Evolutionary conservation across 1,139 yeast species (phyloP).

Genomic region (Pichia sp.): DNA sequence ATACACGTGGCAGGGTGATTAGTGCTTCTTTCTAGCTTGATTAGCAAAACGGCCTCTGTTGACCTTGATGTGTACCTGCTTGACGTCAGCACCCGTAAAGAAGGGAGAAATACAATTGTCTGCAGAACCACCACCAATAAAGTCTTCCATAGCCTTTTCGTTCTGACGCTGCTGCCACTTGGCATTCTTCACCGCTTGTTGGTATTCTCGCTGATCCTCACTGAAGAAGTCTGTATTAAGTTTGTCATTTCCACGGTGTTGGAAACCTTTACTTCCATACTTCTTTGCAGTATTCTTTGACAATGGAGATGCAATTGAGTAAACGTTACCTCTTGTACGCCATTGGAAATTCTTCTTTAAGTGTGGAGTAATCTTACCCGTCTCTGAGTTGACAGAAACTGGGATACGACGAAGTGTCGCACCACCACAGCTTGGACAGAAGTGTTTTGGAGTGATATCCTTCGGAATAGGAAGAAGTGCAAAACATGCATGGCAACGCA

Average conservation of each 20-base stretch:
- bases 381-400: constrained; percentile 68
- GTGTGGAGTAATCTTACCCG: constrained; percentile 87
- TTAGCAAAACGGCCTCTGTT: constrained; percentile 82
- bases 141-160: constrained; percentile 77
- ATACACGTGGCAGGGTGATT: no score
- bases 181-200: constrained; percentile 78
- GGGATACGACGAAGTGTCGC: constrained; percentile 85
- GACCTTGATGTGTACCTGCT: constrained; percentile 66
- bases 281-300: constrained; percentile 56
- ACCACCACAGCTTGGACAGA: constrained; percentile 97
- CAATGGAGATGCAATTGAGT: constrained; percentile 67
- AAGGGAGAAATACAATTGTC: constrained; percentile 91
- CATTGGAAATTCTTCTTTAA: constrained; percentile 88
- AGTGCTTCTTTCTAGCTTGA: constrained; percentile 36
- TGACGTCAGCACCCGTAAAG: constrained; percentile 46
- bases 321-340: constrained; percentile 83
- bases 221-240: constrained; percentile 57
- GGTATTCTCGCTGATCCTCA: constrained; percentile 93
- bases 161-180: constrained; percentile 83
- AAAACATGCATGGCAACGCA: constrained; percentile 97
- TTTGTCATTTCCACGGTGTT: constrained; percentile 43
- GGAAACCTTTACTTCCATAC: constrained; percentile 67
- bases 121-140: constrained; percentile 94
- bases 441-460: constrained; percentile 70
- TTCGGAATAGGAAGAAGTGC: constrained; percentile 69